Evolutionary conservation across 2,329 filamentous ascomycete species (phyloP), one percentile per base, ranked within the genome.

Genomic region (Colletotrichum sp.): DNA sequence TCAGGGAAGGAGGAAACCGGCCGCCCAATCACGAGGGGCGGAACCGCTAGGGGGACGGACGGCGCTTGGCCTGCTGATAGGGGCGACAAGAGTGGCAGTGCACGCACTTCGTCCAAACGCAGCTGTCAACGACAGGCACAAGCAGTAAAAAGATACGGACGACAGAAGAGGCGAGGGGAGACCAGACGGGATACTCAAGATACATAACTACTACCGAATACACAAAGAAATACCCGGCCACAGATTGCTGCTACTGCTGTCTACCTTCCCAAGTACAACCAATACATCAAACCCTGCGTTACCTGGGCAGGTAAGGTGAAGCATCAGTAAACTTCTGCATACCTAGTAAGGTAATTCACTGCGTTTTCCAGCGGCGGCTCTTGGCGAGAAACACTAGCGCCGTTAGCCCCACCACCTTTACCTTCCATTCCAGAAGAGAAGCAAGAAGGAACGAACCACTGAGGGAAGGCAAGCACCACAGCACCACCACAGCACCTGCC

Each of bases 391-490:
- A n/a, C 74, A 55, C 69, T 72, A 59, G 63, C 57, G 55, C 28
- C 24, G 3, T 28, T 28, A 12, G 30, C 44, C 44, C 57, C 68
- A 59, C 71, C 65, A 52, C 34, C 30, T 44, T 28, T 52, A 12
- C 16, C 59, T 69, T 69, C 65, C 34, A 39, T 76, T 76, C 74
- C 70, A 76, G 74, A 76, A 76, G 44, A 76, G 74, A 74, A 76
- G 57, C 55, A 65, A 69, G 26, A 75, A 68, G 71, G 74, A 74
- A 74, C 63, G 74, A 74, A 74, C 63, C 70, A 57, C 10, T n/a
- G 63, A 44, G 24, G 32, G 10, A 60, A 52, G n/a, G 44, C 44
- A 52, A 1, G 44, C 18, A 49, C 39, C 18, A 44, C 39, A 44
- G 44, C 18, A 49, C 44, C 18, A 49, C 44, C 44, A 21, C 44